Conservation (phyloP, 306 rosid species). For the Cucurbita moschata region DNA sequence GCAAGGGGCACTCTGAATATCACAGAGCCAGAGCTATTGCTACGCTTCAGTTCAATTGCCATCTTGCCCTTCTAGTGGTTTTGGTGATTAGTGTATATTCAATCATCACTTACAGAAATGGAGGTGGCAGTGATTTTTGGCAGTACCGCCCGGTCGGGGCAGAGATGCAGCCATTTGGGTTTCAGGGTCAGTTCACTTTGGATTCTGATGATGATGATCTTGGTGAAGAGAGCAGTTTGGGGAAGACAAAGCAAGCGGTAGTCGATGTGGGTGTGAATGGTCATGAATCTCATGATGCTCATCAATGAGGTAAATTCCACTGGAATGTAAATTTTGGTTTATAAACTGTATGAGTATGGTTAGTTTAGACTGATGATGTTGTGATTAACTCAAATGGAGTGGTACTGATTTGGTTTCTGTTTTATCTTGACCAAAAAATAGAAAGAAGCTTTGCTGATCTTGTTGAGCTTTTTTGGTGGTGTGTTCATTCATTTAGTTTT, state of each 20-base stretch:
- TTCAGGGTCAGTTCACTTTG: slow-evolving; percentile 41
- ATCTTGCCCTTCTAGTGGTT: slow-evolving; percentile 54
- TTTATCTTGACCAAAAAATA: neutral
- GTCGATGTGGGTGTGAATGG: slow-evolving; percentile 43
- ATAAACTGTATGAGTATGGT: neutral
- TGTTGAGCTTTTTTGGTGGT: neutral
- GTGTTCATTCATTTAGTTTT: neutral
- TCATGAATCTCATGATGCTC: slow-evolving; percentile 19
- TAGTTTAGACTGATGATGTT: neutral
- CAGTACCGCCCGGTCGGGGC: slow-evolving; percentile 38
- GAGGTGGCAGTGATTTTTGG: neutral
- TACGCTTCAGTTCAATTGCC: slow-evolving; percentile 90
- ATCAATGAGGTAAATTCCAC: slow-evolving; percentile 18
- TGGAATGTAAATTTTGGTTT: neutral
- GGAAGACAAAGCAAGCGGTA: slow-evolving; percentile 15
- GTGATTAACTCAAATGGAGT: slow-evolving; percentile 12
- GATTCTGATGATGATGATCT: slow-evolving; percentile 43
- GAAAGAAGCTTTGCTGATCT: neutral
- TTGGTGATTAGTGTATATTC: slow-evolving; percentile 32
- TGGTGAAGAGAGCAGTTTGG: slow-evolving; percentile 19
- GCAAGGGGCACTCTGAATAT: slow-evolving; percentile 59
- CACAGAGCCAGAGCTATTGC: slow-evolving; percentile 88
- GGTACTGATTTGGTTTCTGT: slow-evolving; percentile 3
- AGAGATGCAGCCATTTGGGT: slow-evolving; percentile 32
- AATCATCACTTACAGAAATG: slow-evolving; percentile 10